Conservation (phyloP, 306 rosid genomes). For the Lathyrus sativus region DNA sequence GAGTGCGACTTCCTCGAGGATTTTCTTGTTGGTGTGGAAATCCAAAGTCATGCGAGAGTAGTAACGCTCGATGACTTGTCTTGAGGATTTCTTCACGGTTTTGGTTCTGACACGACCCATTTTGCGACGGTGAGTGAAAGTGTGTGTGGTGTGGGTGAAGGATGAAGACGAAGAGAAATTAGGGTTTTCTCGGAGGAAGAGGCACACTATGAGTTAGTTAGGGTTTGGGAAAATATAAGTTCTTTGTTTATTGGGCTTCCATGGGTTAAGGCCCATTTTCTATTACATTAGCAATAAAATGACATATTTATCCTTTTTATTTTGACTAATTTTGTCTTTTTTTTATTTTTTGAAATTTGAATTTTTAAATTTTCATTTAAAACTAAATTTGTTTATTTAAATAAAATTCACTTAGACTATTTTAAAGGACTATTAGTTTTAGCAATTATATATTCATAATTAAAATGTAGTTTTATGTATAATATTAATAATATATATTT, state of each 20-base stretch:
- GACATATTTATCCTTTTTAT: too few relatives aligned
- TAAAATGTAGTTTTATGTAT: too few relatives aligned
- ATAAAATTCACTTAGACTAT: too few relatives aligned
- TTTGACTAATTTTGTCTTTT: too few relatives aligned
- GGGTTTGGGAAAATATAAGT: background rate
- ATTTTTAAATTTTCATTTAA: too few relatives aligned
- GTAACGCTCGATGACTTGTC: conserved; percentile 62
- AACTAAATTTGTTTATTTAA: too few relatives aligned
- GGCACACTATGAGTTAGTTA: background rate
- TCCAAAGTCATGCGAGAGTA: conserved; percentile 65
- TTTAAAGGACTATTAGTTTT: too few relatives aligned
- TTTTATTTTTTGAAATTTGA: too few relatives aligned
- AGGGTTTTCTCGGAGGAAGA: background rate
- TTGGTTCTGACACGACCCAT: conserved; percentile 77
- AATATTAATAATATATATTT: too few relatives aligned
- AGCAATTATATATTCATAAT: too few relatives aligned
- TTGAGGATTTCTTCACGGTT: conserved; percentile 71
- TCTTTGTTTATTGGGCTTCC: background rate
- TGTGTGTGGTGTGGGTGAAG: background rate
- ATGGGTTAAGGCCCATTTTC: background rate
- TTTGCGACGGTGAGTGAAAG: background rate
- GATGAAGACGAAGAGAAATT: background rate
- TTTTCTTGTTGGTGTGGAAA: conserved; percentile 68
- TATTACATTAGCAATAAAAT: too few relatives aligned
- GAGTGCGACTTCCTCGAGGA: conserved; percentile 57